phyloP scores from a whole-genome alignment of 106 monocot genomes.

The Dendrobium chrysotoxum region DNA sequence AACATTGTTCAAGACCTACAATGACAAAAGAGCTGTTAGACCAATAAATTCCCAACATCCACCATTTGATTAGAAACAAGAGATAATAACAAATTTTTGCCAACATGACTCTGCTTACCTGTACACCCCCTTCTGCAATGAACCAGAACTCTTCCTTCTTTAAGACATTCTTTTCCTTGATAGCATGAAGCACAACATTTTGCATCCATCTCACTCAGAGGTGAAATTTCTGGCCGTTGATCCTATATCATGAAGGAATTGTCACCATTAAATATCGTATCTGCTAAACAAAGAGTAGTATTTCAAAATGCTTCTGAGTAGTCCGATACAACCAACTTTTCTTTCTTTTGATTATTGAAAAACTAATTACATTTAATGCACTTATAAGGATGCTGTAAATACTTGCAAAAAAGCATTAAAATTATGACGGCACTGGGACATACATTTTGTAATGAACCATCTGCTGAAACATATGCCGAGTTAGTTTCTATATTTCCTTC shows the following conservation, averaged over 20 bases:
- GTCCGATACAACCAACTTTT: background rate
- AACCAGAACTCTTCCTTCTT: background rate
- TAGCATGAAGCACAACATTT: conserved; percentile 5
- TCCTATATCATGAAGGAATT: background rate
- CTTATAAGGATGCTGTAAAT: background rate
- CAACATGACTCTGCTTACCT: background rate
- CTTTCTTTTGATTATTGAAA: background rate
- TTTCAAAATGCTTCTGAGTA: background rate
- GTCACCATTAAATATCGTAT: background rate
- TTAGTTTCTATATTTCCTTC: background rate
- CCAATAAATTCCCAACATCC: background rate
- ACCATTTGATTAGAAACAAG: background rate
- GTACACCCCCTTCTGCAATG: conserved; percentile 2
- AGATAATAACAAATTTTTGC: background rate
- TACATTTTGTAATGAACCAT: conserved; percentile 6
- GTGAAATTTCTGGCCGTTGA: background rate
- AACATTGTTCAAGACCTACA: conserved; percentile 12
- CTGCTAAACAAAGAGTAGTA: background rate
- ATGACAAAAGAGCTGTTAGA: background rate
- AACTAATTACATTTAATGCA: background rate
- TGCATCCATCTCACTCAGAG: background rate
- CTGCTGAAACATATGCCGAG: background rate
- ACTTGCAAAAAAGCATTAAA: background rate
- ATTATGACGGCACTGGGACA: background rate
- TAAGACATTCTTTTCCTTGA: background rate